These are phyloP conservation scores for Nakazawaea ambrosiae DNA, from an alignment of 805 yeast genomes.

Conservation along the genomic window DNA sequence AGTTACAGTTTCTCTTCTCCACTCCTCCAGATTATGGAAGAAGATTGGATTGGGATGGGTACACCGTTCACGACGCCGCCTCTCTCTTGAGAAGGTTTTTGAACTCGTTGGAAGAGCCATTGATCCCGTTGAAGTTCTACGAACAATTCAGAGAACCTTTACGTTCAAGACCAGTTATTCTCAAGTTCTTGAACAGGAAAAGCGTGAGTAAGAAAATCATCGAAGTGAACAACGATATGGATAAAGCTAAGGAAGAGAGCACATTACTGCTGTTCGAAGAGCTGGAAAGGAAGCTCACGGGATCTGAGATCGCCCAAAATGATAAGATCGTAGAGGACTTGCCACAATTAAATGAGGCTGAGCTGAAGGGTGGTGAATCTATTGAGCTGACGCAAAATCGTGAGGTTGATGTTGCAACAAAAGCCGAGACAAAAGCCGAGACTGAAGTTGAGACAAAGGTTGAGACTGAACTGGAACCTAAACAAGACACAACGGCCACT, in stretches of 20 bases:
- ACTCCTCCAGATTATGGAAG: conserved; percentile 88
- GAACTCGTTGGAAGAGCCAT: conserved; percentile 86
- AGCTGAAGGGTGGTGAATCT: neutral
- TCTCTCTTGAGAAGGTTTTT: conserved; percentile 79
- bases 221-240: conserved; percentile 1
- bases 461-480: neutral
- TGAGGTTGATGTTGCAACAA: neutral
- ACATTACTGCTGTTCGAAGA: conserved; percentile 12
- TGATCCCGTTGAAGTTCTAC: conserved; percentile 73
- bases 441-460: conserved; percentile 4
- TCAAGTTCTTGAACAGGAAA: conserved; percentile 58
- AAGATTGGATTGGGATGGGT: conserved; percentile 85
- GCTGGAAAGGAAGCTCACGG: no score
- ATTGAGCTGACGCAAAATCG: neutral
- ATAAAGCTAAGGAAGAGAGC: neutral
- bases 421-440: conserved; percentile 8
- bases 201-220: conserved; percentile 31
- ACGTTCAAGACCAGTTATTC: conserved; percentile 53
- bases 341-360: neutral
- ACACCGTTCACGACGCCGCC: conserved; percentile 95
- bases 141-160: conserved; percentile 76
- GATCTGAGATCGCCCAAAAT: no score
- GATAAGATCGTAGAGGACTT: no score
- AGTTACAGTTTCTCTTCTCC: conserved; percentile 76
- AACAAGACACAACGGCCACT: no score